These are phyloP conservation scores for Xanthoconium stramineum DNA, from an alignment of 768 basidiomycete species.

Conservation along the genomic window DNA sequence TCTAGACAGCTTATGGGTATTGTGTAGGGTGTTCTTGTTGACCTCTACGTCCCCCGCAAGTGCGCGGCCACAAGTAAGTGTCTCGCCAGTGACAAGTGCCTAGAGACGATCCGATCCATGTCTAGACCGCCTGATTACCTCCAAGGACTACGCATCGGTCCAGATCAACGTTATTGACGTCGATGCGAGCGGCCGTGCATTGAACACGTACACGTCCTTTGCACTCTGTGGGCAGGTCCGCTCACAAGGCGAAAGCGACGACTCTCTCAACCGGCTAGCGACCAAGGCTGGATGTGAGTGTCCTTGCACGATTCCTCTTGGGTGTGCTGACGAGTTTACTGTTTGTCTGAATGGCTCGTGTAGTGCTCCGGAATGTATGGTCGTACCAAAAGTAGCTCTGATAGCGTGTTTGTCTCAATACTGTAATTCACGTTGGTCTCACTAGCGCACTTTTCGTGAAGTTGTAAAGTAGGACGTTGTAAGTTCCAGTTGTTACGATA, in stretches of 20 bases:
- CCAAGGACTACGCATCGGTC: slow-evolving; percentile 98
- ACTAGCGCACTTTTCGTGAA: not conserved
- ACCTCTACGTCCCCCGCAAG: slow-evolving; percentile 99
- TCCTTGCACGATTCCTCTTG: not conserved
- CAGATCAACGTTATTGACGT: slow-evolving; percentile 95
- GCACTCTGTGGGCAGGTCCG: slow-evolving; percentile 94
- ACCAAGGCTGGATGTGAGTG: slow-evolving; percentile 92
- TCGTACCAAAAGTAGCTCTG: slow-evolving; percentile 82
- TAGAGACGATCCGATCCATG: not conserved
- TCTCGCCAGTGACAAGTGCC: not conserved
- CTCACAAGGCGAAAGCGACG: slow-evolving; percentile 94
- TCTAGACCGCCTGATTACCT: slow-evolving; percentile 93
- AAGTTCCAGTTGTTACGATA: not conserved
- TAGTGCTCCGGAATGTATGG: slow-evolving; percentile 97
- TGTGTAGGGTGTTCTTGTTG: slow-evolving; percentile 90
- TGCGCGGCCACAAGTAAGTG: slow-evolving; percentile 94
- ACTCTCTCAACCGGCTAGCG: slow-evolving; percentile 93
- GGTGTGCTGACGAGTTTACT: slow-evolving; percentile 7
- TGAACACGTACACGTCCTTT: slow-evolving; percentile 81
- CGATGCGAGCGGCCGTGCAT: slow-evolving; percentile 80
- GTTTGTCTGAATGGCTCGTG: slow-evolving; percentile 6
- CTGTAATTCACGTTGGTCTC: slow-evolving; percentile 15
- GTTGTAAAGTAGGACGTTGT: not conserved
- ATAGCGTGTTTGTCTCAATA: slow-evolving; percentile 9
- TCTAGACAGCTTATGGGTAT: slow-evolving; percentile 1